phyloP scores from a whole-genome alignment of 2,329 filamentous ascomycete genomes.

The Verticillium dahliae region DNA sequence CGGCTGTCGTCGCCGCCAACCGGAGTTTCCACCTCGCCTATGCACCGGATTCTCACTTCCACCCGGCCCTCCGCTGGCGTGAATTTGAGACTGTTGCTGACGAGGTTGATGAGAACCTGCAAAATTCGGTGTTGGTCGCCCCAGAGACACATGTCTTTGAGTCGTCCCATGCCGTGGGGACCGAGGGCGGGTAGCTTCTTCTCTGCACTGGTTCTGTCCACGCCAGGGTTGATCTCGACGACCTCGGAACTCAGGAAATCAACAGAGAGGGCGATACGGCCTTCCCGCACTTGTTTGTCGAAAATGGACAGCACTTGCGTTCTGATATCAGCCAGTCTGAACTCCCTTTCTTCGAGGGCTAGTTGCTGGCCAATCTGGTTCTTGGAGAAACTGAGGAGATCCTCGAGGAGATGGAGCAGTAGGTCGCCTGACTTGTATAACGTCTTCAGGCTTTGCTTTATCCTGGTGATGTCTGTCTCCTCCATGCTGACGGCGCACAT shows the following conservation, averaged over 20 bases:
- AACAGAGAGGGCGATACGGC: conserved; percentile 66
- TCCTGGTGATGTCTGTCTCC: conserved; percentile 69
- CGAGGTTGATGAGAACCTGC: conserved; percentile 89
- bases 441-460: conserved; percentile 79
- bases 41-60: conserved; percentile 66
- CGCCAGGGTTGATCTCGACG: conserved; percentile 15
- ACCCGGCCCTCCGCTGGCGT: conserved; percentile 73
- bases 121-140: conserved; percentile 89
- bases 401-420: conserved; percentile 77
- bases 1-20: conserved; percentile 37
- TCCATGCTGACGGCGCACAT: conserved; percentile 94
- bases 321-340: conserved; percentile 74
- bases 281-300: conserved; percentile 80
- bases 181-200: conserved; percentile 51
- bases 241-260: conserved; percentile 56
- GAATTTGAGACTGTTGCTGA: conserved; percentile 89
- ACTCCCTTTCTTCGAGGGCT: conserved; percentile 77
- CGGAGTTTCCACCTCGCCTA: conserved; percentile 48
- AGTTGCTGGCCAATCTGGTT: conserved; percentile 88
- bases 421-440: conserved; percentile 83
- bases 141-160: conserved; percentile 84
- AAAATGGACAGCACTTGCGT: conserved; percentile 82
- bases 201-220: conserved; percentile 14
- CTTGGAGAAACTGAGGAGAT: conserved; percentile 88
- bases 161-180: conserved; percentile 57